These are phyloP conservation scores for Starmerella bombi DNA, from an alignment of 805 yeast genomes.

Conservation along the genomic window DNA sequence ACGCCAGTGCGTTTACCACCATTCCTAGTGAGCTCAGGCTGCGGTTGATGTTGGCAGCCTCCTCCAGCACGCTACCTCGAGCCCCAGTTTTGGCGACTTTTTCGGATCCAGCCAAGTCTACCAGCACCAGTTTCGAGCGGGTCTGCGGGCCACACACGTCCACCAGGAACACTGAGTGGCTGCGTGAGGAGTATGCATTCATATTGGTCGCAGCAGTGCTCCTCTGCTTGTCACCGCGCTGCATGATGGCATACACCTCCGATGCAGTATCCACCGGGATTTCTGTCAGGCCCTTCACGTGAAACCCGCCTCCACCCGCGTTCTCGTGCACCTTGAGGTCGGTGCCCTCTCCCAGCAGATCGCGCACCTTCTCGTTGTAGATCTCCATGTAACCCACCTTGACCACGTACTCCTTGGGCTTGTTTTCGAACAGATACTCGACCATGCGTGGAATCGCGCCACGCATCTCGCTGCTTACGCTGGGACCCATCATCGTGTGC, in stretches of 20 bases:
- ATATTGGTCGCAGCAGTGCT: conserved; percentile 50
- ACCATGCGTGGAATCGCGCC: conserved; percentile 69
- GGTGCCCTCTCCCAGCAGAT: conserved; percentile 36
- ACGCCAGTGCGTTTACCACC: conserved; percentile 68
- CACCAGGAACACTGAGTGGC: conserved; percentile 68
- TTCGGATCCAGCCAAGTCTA: conserved; percentile 83
- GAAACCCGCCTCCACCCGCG: conserved; percentile 39
- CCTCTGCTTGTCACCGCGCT: conserved; percentile 45
- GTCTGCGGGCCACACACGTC: conserved; percentile 46
- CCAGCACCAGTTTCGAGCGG: conserved; percentile 53
- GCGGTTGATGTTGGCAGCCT: conserved; percentile 70
- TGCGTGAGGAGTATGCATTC: conserved; percentile 63
- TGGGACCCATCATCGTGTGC: conserved; percentile 58
- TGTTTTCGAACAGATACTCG: conserved; percentile 43
- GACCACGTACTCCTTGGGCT: conserved; percentile 42
- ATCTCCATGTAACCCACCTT: conserved; percentile 69
- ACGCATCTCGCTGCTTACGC: conserved; percentile 25
- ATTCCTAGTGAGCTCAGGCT: conserved; percentile 68
- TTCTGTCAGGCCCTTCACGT: conserved; percentile 57
- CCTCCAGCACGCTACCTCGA: conserved; percentile 59
- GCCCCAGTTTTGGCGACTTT: conserved; percentile 69
- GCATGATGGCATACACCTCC: conserved; percentile 46
- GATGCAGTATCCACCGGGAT: conserved; percentile 44
- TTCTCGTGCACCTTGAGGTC: conserved; percentile 31
- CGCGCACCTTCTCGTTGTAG: conserved; percentile 63